These are phyloP conservation scores for Hygrocybe punicea DNA, from an alignment of 768 basidiomycete species.

Conservation along the genomic window DNA sequence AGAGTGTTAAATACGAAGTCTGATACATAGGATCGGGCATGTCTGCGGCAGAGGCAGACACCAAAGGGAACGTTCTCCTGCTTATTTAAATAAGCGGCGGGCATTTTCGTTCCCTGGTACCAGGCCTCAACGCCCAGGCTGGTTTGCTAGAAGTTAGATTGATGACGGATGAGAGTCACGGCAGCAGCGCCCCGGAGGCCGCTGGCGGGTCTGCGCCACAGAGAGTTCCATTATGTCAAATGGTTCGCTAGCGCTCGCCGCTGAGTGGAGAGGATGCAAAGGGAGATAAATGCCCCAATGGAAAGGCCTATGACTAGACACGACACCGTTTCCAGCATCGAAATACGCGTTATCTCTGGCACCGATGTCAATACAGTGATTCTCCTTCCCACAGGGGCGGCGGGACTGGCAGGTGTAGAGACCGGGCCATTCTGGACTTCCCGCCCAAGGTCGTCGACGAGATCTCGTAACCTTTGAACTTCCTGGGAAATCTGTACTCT, in stretches of 20 bases:
- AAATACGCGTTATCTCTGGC: slow-evolving; percentile 20
- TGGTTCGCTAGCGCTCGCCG: slow-evolving; percentile 43
- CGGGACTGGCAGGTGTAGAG: slow-evolving; percentile 3
- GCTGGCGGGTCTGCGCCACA: too few species aligned
- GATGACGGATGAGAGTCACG: too few species aligned
- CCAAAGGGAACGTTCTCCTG: too few species aligned
- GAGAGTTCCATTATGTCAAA: slow-evolving; percentile 22
- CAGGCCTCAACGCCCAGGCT: too few species aligned
- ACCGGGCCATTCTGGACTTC: not conserved
- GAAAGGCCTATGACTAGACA: slow-evolving; percentile 58
- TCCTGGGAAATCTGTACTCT: not conserved
- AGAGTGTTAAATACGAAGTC: too few species aligned
- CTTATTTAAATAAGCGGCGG: too few species aligned
- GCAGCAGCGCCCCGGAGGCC: too few species aligned
- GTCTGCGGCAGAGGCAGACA: too few species aligned
- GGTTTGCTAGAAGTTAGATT: too few species aligned
- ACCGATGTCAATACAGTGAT: not conserved
- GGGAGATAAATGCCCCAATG: slow-evolving; percentile 53
- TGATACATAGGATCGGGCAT: too few species aligned
- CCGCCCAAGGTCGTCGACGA: not conserved
- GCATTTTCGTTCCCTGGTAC: too few species aligned
- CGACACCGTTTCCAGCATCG: slow-evolving; percentile 37
- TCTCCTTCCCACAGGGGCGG: slow-evolving; percentile 1
- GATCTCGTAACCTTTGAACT: not conserved
- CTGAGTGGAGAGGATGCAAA: slow-evolving; percentile 48